Evolutionary conservation across 2,329 filamentous ascomycete species (phyloP), one percentile per base, ranked within the genome.

Genomic region (Talaromyces pinophilus): DNA sequence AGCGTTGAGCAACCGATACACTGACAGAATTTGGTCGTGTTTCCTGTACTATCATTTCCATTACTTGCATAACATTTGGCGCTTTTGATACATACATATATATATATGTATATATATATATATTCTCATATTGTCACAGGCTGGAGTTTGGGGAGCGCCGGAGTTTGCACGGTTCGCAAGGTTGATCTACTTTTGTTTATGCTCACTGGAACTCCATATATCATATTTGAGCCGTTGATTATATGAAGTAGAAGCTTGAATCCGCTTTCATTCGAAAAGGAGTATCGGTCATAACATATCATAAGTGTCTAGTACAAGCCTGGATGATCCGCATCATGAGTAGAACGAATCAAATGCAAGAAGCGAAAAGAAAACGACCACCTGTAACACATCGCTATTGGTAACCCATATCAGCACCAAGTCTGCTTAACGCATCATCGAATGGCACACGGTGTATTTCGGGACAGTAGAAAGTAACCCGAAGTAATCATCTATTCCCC

Each of bases 401-500:
- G 42, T 44, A 44, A 10, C 17, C 46, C 11, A 13, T 50, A 10
- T 13, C 17, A 33, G n/a, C 33, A 11, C 33, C 33, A 35, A 35
- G 33, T 35, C 10, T 10, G 33, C 33, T 35, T 35, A 35, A 35
- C 33, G 33, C 50, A 30, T 54, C n/a, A 11, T n/a, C 25, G 15
- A 54, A n/a, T 15, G 15, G 28, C 50, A 28, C n/a, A 30, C 6
- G 50, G 15, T 30, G 22, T 52, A 25, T 35, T 30, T 15, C 25
- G 15, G 13, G 13, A 22, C 25, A 52, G 33, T 11, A 35, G 33
- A 35, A 33, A 11, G 50, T 55, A 15, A 35, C 5, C 30, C 11
- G 11, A 57, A 5, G n/a, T 57, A 2, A 57, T 38, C 33, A 22
- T 57, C 19, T 57, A 57, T 57, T 25, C 11, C 5, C 94, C 94